These are phyloP conservation scores for Stagonosporopsis vannaccii DNA, from an alignment of 2,329 filamentous ascomycete genomes.

Conservation along the genomic window DNA sequence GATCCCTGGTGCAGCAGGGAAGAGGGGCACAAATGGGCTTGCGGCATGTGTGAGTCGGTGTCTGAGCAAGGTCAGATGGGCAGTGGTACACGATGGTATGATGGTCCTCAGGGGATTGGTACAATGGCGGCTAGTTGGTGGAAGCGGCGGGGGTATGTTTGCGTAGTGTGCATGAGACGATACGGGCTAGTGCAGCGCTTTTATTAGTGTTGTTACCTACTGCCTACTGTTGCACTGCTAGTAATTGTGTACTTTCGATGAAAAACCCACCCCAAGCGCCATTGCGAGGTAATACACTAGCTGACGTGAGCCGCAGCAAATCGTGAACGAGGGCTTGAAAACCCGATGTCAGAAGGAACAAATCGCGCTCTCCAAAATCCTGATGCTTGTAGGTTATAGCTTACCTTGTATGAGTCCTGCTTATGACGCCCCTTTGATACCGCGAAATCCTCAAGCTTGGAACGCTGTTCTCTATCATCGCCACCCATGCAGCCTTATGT, in stretches of 20 bases:
- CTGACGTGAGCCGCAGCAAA: too few species aligned
- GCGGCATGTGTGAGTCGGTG: slow-evolving; percentile 64
- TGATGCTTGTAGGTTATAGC: too few species aligned
- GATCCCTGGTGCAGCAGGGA: slow-evolving; percentile 53
- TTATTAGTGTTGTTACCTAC: background rate
- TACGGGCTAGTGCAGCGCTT: slow-evolving; percentile 3
- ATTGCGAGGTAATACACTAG: too few species aligned
- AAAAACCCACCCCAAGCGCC: too few species aligned
- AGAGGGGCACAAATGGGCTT: slow-evolving; percentile 60
- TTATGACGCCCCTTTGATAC: too few species aligned
- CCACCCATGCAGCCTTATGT: slow-evolving; percentile 14
- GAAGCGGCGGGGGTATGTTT: slow-evolving; percentile 27
- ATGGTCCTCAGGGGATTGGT: slow-evolving; percentile 59
- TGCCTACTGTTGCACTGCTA: too few species aligned
- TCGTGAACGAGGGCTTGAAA: too few species aligned
- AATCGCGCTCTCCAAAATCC: too few species aligned
- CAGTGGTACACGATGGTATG: slow-evolving; percentile 68
- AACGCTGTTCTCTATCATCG: background rate
- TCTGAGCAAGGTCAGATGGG: slow-evolving; percentile 66
- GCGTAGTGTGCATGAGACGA: background rate
- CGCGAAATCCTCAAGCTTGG: background rate
- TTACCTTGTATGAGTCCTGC: too few species aligned
- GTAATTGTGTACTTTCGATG: too few species aligned
- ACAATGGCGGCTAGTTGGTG: slow-evolving; percentile 48
- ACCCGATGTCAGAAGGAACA: too few species aligned